These are phyloP conservation scores for Lasiodiplodia gonubiensis DNA, from an alignment of 2,329 filamentous ascomycete species.

Conservation along the genomic window DNA sequence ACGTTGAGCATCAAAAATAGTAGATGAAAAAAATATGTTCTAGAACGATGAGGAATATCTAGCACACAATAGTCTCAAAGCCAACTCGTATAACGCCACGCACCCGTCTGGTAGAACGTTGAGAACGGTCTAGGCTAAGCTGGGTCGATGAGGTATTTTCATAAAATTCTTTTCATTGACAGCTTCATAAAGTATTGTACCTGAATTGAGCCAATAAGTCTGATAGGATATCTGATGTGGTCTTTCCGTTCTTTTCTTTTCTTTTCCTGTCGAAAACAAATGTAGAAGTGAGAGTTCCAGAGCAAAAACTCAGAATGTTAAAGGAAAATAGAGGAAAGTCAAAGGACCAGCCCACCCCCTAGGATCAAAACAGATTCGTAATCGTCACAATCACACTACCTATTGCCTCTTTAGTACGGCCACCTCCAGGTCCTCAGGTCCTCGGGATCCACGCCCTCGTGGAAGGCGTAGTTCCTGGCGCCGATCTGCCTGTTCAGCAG, in stretches of 20 bases:
- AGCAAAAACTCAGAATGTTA: not conserved
- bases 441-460: slow-evolving; percentile 73
- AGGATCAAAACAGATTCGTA: not conserved
- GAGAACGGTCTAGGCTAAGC: not conserved
- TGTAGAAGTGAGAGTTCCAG: not conserved
- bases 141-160: not conserved
- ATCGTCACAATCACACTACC: not conserved
- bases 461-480: slow-evolving; percentile 66
- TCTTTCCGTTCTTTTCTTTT: not conserved
- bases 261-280: not conserved
- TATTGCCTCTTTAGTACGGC: slow-evolving; percentile 50
- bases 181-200: not conserved
- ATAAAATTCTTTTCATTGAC: not conserved
- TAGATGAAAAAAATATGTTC: no score
- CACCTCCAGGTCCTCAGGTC: slow-evolving; percentile 71
- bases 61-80: no score
- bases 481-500: slow-evolving; percentile 69
- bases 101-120: no score
- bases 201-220: not conserved
- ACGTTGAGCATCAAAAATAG: no score
- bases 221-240: not conserved
- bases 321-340: not conserved
- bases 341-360: not conserved
- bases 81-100: no score
- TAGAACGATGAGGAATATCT: no score